Percentiles rank a stretch among this genome's conserved stretches.
These are phyloP conservation scores for Meredithiella fracta DNA, from an alignment of 2,329 filamentous ascomycete species.

Conservation along the genomic window DNA sequence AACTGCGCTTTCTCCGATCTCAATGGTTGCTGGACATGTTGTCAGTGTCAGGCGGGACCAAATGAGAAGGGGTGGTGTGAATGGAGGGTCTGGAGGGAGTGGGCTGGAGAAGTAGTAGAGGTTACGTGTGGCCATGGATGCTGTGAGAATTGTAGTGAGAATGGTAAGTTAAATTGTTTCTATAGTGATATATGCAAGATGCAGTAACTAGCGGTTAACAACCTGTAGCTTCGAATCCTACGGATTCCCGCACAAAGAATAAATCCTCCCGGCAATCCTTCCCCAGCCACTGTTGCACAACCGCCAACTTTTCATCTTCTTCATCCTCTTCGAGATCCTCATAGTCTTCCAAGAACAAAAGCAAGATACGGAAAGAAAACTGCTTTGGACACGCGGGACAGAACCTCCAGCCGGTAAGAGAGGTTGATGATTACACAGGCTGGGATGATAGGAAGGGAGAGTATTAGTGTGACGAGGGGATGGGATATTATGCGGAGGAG, in stretches of 20 bases:
- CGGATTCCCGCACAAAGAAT: no score
- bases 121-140: conserved; percentile 36
- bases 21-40: conserved; percentile 37
- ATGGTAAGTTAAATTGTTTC: conserved; percentile 23
- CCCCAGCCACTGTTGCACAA: no score
- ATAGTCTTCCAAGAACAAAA: no score
- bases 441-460: background rate
- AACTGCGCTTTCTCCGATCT: conserved; percentile 35
- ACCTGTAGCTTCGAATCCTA: no score
- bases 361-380: no score
- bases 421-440: no score
- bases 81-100: conserved; percentile 21
- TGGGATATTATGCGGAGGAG: background rate
- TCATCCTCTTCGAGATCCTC: no score
- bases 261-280: no score
- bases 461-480: background rate
- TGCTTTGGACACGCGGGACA: no score
- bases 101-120: conserved; percentile 23
- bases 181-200: background rate
- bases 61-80: conserved; percentile 39
- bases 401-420: no score
- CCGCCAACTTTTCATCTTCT: no score
- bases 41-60: conserved; percentile 33
- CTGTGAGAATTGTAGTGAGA: conserved; percentile 31
- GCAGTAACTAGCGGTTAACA: no score